Evolutionary conservation across 257 asterid species (phyloP).

Genomic region (Nicotiana sylvestris): DNA sequence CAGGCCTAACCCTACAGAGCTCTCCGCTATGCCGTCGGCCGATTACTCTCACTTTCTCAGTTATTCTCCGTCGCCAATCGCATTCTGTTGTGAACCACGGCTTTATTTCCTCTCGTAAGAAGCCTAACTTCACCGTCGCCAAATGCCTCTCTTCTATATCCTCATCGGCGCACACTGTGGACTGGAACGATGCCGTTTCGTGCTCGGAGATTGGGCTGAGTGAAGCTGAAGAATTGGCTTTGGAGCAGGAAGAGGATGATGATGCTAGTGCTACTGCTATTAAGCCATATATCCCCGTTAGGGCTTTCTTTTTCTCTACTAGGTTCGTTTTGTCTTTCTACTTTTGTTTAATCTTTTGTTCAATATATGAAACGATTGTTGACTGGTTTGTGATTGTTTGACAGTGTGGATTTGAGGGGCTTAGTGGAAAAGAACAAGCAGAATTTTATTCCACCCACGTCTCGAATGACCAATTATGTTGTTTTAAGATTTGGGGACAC

Average conservation of each 20-base stretch:
- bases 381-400: background rate
- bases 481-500: slow-evolving; percentile 70
- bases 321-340: slow-evolving; percentile 35
- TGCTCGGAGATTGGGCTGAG: slow-evolving; percentile 24
- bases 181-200: slow-evolving; percentile 43
- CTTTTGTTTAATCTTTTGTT: background rate
- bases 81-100: slow-evolving; percentile 8
- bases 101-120: slow-evolving; percentile 22
- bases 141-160: slow-evolving; percentile 53
- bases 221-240: slow-evolving; percentile 14
- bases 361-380: no score
- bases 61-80: slow-evolving; percentile 14
- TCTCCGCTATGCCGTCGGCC: background rate
- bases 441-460: slow-evolving; percentile 67
- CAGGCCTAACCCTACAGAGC: background rate
- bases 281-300: slow-evolving; percentile 56
- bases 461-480: slow-evolving; percentile 92
- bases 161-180: slow-evolving; percentile 37
- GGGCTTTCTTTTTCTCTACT: slow-evolving; percentile 90
- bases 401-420: slow-evolving; percentile 88
- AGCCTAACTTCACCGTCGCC: slow-evolving; percentile 24
- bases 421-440: slow-evolving; percentile 81
- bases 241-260: slow-evolving; percentile 38
- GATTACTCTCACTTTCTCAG: background rate
- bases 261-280: slow-evolving; percentile 32